Evolutionary conservation across 345 rosid genomes (phyloP).

Genomic region (Eucalyptus marginata): DNA sequence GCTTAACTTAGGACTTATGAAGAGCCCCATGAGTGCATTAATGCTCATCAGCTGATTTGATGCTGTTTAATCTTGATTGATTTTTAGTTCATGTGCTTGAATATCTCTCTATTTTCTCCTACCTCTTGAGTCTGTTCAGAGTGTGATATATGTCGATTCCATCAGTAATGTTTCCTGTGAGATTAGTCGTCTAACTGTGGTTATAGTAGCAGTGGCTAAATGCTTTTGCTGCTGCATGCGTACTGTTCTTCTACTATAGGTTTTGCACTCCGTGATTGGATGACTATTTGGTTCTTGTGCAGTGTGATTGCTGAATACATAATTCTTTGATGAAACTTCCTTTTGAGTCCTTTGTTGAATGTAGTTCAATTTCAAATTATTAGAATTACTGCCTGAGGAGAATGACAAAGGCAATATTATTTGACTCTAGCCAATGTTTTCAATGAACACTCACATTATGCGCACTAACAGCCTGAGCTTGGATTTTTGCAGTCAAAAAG

Average conservation of each 20-base stretch:
- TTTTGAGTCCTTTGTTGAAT: not conserved
- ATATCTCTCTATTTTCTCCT: not conserved
- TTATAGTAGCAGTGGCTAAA: not conserved
- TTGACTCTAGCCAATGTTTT: not conserved
- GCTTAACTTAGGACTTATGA: not conserved
- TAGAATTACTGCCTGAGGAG: not conserved
- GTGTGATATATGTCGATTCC: not conserved
- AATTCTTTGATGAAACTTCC: not conserved
- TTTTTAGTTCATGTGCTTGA: not conserved
- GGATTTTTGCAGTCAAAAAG: constrained; percentile 57
- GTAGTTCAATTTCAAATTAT: not conserved
- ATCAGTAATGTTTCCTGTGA: not conserved
- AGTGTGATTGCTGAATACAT: not conserved
- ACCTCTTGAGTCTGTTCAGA: not conserved
- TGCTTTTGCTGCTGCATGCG: not conserved
- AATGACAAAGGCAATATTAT: not conserved
- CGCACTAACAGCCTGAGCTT: not conserved
- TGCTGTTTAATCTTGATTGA: not conserved
- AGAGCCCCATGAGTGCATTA: not conserved
- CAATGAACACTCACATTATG: not conserved
- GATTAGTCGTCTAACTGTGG: not conserved
- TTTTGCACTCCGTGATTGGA: not conserved
- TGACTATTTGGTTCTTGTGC: not conserved
- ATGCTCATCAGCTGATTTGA: not conserved
- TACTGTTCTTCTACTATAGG: not conserved